Evolutionary conservation across 345 rosid species (phyloP).

Genomic region (Camelina sativa): DNA sequence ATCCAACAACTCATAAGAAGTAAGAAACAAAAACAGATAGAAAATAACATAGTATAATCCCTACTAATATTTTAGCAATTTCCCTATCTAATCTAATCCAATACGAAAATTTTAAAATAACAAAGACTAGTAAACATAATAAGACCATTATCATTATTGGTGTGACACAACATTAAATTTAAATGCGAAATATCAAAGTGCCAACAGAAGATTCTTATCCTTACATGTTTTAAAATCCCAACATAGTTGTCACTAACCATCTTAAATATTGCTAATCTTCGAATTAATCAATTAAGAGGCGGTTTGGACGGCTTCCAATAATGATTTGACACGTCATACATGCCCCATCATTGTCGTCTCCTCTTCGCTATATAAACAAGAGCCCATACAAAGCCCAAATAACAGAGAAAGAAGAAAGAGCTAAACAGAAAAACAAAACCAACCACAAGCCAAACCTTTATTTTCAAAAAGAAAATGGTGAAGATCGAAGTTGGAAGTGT

Average conservation of each 20-base stretch:
- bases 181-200: constrained; percentile 6
- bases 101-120: neutral
- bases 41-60: neutral
- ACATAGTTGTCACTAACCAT: constrained; percentile 34
- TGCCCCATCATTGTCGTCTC: neutral
- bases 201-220: constrained; percentile 44
- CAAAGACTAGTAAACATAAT: constrained; percentile 1
- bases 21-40: neutral
- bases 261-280: constrained; percentile 2
- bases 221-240: constrained; percentile 28
- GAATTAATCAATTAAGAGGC: constrained; percentile 31
- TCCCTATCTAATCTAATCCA: constrained; percentile 33
- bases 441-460: neutral
- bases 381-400: constrained; percentile 21
- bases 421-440: neutral
- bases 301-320: constrained; percentile 48
- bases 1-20: constrained; percentile 9
- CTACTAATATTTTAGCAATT: constrained; percentile 13
- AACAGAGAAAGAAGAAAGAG: neutral
- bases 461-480: constrained; percentile 53
- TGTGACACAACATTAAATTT: constrained; percentile 34
- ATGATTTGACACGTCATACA: constrained; percentile 21
- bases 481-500: constrained; percentile 71
- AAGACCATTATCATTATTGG: constrained; percentile 36
- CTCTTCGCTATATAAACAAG: constrained; percentile 30